Percentiles rank a stretch among this genome's conserved stretches.
Evolutionary conservation across 2,329 filamentous ascomycete genomes (phyloP).

Genomic region (Xylaria arbuscula): DNA sequence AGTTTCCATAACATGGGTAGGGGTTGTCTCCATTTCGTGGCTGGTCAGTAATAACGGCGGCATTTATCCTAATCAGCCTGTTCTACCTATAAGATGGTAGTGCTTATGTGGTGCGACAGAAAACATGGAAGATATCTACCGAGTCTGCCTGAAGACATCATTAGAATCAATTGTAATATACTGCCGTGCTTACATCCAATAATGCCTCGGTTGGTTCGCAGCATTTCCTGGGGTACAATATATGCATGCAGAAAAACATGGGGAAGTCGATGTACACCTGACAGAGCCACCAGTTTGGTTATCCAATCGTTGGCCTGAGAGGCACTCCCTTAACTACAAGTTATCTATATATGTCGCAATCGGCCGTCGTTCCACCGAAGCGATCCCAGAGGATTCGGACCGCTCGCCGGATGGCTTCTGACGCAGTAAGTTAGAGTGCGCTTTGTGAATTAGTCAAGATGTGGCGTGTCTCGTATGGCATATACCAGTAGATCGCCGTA

Average conservation of each 20-base stretch:
- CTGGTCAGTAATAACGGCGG: background rate
- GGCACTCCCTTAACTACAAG: background rate
- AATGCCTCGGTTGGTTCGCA: background rate
- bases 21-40: background rate
- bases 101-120: slow-evolving; percentile 28
- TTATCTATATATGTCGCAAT: slow-evolving; percentile 23
- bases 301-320: slow-evolving; percentile 16
- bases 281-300: slow-evolving; percentile 17
- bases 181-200: slow-evolving; percentile 14
- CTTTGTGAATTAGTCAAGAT: background rate
- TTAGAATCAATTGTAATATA: slow-evolving; percentile 18
- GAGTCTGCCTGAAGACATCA: slow-evolving; percentile 8
- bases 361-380: slow-evolving; percentile 28
- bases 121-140: slow-evolving; percentile 28
- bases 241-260: slow-evolving; percentile 30
- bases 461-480: background rate
- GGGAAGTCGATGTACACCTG: slow-evolving; percentile 34
- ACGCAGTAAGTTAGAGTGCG: background rate
- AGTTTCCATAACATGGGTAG: background rate
- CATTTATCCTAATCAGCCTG: slow-evolving; percentile 46
- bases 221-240: slow-evolving; percentile 24
- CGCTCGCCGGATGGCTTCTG: slow-evolving; percentile 8
- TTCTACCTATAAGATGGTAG: slow-evolving; percentile 33
- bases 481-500: background rate
- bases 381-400: slow-evolving; percentile 25